These are phyloP conservation scores for Cicer cuneatum DNA, from an alignment of 306 rosid genomes.

Conservation along the genomic window DNA sequence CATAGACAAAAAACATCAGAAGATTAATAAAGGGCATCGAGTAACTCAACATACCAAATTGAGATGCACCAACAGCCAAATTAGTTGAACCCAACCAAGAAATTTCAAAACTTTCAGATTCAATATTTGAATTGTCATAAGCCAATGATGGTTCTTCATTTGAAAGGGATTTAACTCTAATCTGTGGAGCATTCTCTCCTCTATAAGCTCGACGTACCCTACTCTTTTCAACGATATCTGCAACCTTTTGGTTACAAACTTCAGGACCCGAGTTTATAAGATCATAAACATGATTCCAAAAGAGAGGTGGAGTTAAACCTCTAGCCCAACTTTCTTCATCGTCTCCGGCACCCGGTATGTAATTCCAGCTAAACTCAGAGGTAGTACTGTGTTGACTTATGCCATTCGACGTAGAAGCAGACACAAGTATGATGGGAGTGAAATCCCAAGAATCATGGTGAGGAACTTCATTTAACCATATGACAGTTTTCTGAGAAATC, in stretches of 20 bases:
- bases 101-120: conserved; percentile 48
- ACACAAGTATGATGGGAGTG: conserved; percentile 86
- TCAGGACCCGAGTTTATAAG: conserved; percentile 77
- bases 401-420: conserved; percentile 67
- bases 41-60: conserved; percentile 58
- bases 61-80: conserved; percentile 71
- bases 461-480: conserved; percentile 93
- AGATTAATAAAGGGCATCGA: conserved; percentile 6
- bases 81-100: conserved; percentile 78
- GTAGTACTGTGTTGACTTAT: conserved; percentile 61
- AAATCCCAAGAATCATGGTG: conserved; percentile 94
- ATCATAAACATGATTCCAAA: conserved; percentile 78
- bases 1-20: not conserved
- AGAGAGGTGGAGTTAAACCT: conserved; percentile 76
- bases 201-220: conserved; percentile 69
- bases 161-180: conserved; percentile 57
- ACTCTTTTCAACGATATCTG: conserved; percentile 78
- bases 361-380: conserved; percentile 92
- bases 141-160: conserved; percentile 44
- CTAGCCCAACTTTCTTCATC: conserved; percentile 98
- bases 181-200: conserved; percentile 76
- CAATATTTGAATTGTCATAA: conserved; percentile 43
- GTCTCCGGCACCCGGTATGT: conserved; percentile 88
- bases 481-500: conserved; percentile 87
- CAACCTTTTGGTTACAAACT: conserved; percentile 77